phyloP scores from a whole-genome alignment of 805 yeast species.

The Saturnispora besseyi region DNA sequence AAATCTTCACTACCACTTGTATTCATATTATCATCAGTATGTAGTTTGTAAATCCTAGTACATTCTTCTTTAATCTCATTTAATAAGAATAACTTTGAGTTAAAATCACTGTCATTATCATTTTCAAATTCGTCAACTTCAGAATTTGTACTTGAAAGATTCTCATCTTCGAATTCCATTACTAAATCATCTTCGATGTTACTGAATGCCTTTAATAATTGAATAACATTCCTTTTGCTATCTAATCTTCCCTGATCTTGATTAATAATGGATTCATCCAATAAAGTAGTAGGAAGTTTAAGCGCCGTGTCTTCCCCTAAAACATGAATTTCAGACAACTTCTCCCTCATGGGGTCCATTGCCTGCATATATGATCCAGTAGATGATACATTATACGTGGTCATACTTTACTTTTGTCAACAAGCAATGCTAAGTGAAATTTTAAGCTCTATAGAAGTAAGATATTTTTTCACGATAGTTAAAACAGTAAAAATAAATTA shows the following conservation, averaged over 20 bases:
- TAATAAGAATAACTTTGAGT: conserved; percentile 11
- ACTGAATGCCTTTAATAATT: conserved; percentile 26
- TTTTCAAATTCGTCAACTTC: background rate
- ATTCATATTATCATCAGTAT: conserved; percentile 16
- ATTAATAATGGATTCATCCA: conserved; percentile 22
- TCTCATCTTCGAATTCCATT: conserved; percentile 12
- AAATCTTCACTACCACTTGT: conserved; percentile 17
- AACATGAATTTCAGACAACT: conserved; percentile 29
- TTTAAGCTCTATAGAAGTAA: background rate
- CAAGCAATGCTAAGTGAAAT: background rate
- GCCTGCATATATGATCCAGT: conserved; percentile 74
- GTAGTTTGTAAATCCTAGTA: conserved; percentile 23
- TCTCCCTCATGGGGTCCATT: conserved; percentile 59
- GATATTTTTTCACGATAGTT: background rate
- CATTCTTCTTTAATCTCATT: conserved; percentile 19
- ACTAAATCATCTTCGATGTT: conserved; percentile 19
- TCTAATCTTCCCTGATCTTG: conserved; percentile 19
- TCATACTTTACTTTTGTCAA: conserved; percentile 27
- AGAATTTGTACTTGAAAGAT: conserved; percentile 1
- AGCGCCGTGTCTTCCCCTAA: conserved; percentile 17
- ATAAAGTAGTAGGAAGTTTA: conserved; percentile 25
- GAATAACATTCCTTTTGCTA: conserved; percentile 17
- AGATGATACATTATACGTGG: conserved; percentile 49
- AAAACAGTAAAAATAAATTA: background rate
- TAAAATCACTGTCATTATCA: background rate